A percentile compares a stretch with the other conserved stretches of the same genome.
These are phyloP conservation scores for Dysphania ambrosioides DNA, from an alignment of 148 eudicot species.

Conservation along the genomic window DNA sequence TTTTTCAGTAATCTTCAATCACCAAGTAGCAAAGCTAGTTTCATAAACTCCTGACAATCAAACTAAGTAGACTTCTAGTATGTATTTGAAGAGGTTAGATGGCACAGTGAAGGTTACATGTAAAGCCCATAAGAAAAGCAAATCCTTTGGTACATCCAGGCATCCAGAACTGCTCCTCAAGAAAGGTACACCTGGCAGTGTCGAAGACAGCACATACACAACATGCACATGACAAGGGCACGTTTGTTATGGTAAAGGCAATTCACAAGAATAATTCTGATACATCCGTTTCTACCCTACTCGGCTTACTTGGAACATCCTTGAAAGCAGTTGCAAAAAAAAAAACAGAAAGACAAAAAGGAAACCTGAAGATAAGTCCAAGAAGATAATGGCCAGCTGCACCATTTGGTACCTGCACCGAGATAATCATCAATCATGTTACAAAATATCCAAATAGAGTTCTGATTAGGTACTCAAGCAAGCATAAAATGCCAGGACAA, in stretches of 20 bases:
- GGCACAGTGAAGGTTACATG: background rate
- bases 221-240: background rate
- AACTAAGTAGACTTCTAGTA: background rate
- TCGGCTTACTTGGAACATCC: background rate
- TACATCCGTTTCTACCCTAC: background rate
- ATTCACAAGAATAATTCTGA: background rate
- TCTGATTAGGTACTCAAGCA: background rate
- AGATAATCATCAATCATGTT: constrained; percentile 4
- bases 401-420: constrained; percentile 75
- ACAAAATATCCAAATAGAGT: background rate
- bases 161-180: background rate
- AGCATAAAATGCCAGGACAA: background rate
- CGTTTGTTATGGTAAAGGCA: background rate
- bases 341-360: background rate
- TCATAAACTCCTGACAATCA: background rate
- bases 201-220: background rate
- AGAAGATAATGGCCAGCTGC: constrained; percentile 99
- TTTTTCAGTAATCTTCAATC: background rate
- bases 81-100: background rate
- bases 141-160: background rate
- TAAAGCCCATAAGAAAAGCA: background rate
- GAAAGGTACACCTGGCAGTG: background rate
- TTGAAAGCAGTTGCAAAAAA: background rate
- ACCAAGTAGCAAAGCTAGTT: background rate
- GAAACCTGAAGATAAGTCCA: constrained; percentile 85